Evolutionary conservation across 495 filamentous ascomycete genomes (phyloP).

Genomic region (Podospora didyma): DNA sequence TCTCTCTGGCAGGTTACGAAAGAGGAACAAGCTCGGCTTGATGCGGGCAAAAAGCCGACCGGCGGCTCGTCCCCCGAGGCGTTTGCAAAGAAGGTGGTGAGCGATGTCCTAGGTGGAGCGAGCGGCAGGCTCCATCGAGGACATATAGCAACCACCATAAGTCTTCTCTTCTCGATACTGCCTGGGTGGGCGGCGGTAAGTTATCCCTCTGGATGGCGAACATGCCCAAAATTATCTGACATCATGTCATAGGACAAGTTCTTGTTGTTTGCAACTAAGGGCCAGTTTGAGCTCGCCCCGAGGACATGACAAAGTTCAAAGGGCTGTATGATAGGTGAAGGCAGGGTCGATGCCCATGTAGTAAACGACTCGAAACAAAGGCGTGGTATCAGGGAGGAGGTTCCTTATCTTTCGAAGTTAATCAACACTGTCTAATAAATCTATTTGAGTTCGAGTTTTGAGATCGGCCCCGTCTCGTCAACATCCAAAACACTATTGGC

Average conservation of each 20-base stretch:
- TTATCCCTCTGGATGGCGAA: not conserved
- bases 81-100: slow-evolving; percentile 1
- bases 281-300: not conserved
- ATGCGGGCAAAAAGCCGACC: not conserved
- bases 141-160: not conserved
- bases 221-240: not conserved
- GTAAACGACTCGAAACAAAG: too few relatives aligned
- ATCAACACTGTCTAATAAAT: not conserved
- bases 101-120: slow-evolving; percentile 1
- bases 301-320: not conserved
- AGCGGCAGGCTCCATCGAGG: slow-evolving; percentile 3
- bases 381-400: too few relatives aligned
- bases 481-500: not conserved
- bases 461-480: not conserved
- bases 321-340: too few relatives aligned
- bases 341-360: too few relatives aligned
- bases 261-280: too few relatives aligned
- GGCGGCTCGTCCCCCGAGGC: not conserved
- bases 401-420: too few relatives aligned
- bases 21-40: not conserved
- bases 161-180: not conserved
- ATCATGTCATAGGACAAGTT: not conserved
- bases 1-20: slow-evolving; percentile 11
- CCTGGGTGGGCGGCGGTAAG: not conserved
- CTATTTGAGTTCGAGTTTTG: slow-evolving; percentile 1